phyloP scores from a whole-genome alignment of 2,329 filamentous ascomycete species.

The Aspergillus sclerotialis region DNA sequence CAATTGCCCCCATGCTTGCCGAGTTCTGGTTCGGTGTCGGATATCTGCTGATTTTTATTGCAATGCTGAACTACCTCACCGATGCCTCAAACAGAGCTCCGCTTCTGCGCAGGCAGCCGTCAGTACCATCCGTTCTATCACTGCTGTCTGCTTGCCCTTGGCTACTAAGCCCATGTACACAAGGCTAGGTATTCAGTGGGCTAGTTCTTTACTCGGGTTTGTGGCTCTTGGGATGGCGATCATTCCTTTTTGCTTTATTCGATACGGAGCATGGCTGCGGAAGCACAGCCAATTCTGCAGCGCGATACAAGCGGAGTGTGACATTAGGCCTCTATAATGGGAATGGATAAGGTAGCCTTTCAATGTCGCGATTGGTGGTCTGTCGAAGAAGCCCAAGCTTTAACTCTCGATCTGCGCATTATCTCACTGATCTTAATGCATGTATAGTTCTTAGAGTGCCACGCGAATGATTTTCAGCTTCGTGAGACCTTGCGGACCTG shows the following conservation, averaged over 20 bases:
- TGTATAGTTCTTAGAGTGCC: no score
- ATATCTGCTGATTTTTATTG: conserved; percentile 58
- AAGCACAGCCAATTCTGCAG: no score
- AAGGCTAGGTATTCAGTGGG: conserved; percentile 34
- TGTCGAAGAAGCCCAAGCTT: no score
- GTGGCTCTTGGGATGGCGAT: conserved; percentile 29
- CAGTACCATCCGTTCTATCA: conserved; percentile 43
- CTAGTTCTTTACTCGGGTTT: conserved; percentile 35
- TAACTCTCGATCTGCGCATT: no score
- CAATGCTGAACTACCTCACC: conserved; percentile 57
- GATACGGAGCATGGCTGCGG: conserved; percentile 19
- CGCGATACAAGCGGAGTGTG: no score
- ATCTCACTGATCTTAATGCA: no score
- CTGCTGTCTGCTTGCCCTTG: conserved; percentile 53
- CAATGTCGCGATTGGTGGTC: no score
- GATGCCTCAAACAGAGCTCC: conserved; percentile 61
- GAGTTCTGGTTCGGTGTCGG: conserved; percentile 57
- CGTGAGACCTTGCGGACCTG: no score
- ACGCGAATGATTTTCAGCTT: no score
- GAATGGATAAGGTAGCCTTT: no score
- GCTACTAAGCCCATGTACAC: conserved; percentile 33
- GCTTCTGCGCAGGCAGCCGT: conserved; percentile 50
- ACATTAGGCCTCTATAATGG: no score
- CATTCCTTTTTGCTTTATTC: conserved; percentile 35
- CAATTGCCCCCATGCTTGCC: conserved; percentile 52